Conservation (phyloP, 139 green algal species). For the Marvania coccoides region DNA sequence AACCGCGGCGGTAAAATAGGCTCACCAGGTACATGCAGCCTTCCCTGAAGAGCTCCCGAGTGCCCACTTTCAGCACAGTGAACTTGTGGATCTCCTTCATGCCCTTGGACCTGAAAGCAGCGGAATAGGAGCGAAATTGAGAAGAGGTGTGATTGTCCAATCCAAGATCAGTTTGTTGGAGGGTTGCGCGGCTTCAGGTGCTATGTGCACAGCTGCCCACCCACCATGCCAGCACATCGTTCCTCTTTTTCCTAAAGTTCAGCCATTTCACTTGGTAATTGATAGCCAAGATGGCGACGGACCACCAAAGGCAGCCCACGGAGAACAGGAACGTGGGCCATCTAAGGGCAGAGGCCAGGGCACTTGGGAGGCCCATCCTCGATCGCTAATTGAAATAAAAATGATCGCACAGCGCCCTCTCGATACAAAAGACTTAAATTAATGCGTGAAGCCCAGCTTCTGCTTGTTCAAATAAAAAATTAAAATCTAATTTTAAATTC, state of each 20-base stretch:
- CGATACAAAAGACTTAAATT: too few relatives aligned
- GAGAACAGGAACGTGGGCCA: constrained; percentile 25
- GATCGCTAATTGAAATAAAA: background rate
- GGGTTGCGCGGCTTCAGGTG: background rate
- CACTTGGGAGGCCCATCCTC: background rate
- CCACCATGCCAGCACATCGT: constrained; percentile 58
- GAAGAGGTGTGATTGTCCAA: background rate
- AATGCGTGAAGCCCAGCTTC: too few relatives aligned
- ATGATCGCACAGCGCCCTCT: too few relatives aligned
- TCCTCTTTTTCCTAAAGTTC: constrained; percentile 33
- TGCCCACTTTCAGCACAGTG: constrained; percentile 26
- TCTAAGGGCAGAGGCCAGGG: background rate
- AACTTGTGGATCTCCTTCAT: constrained; percentile 34
- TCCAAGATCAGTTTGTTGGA: too few relatives aligned
- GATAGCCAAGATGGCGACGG: constrained; percentile 29
- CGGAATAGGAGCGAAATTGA: background rate
- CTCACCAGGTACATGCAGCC: constrained; percentile 56
- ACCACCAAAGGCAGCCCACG: constrained; percentile 53
- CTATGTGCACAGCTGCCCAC: background rate
- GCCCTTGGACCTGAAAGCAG: constrained; percentile 31
- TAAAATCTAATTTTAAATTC: too few relatives aligned
- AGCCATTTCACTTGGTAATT: constrained; percentile 38
- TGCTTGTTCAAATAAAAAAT: too few relatives aligned
- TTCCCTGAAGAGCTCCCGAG: constrained; percentile 33
- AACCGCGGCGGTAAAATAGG: background rate